Conservation (phyloP, 768 basidiomycete genomes). For the Lanmaoa pseudosensibilis region DNA sequence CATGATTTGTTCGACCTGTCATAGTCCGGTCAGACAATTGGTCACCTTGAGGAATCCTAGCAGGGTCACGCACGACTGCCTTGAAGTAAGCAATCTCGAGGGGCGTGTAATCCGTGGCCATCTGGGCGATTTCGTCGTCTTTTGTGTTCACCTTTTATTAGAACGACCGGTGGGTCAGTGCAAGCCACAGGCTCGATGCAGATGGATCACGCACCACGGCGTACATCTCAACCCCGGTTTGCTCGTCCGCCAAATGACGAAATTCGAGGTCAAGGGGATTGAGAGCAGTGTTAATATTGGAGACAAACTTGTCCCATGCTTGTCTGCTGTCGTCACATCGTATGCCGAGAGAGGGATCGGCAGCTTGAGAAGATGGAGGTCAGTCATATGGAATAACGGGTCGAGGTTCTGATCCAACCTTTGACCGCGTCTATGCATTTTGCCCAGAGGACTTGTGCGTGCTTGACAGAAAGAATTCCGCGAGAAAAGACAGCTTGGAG, state of each 20-base stretch:
- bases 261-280: slow-evolving; percentile 76
- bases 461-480: slow-evolving; percentile 59
- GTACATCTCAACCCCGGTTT: slow-evolving; percentile 61
- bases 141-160: slow-evolving; percentile 68
- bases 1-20: slow-evolving; percentile 85
- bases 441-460: slow-evolving; percentile 65
- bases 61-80: slow-evolving; percentile 56
- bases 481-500: slow-evolving; percentile 78
- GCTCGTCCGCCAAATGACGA: slow-evolving; percentile 60
- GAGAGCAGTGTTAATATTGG: slow-evolving; percentile 58
- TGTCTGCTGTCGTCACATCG: slow-evolving; percentile 40
- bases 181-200: background rate
- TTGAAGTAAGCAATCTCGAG: slow-evolving; percentile 85
- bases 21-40: background rate
- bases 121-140: slow-evolving; percentile 78
- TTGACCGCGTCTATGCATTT: slow-evolving; percentile 68
- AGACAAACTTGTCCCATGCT: slow-evolving; percentile 62
- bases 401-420: slow-evolving; percentile 40
- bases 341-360: slow-evolving; percentile 51
- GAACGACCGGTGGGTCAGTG: background rate
- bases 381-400: background rate
- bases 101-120: slow-evolving; percentile 80
- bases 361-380: slow-evolving; percentile 40
- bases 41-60: no score
- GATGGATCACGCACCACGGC: slow-evolving; percentile 54